Percentiles rank a stretch among this genome's conserved stretches.
phyloP scores from a whole-genome alignment of 2,329 filamentous ascomycete species.

The Decorospora gaudefroyi region DNA sequence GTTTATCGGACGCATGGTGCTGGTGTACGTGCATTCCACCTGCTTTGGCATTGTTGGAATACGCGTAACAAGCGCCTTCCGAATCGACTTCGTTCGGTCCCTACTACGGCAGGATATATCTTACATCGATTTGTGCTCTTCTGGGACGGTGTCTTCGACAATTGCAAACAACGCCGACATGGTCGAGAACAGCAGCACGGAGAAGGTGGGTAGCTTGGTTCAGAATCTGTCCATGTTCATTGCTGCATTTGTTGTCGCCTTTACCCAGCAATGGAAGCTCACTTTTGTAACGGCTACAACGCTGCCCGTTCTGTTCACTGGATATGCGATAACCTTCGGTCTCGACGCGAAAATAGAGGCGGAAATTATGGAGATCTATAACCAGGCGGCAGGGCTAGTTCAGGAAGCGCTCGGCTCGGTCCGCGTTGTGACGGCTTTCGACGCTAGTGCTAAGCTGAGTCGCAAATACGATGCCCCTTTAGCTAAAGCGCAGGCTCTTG shows the following conservation, averaged over 20 bases:
- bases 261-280: background rate
- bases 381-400: background rate
- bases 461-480: background rate
- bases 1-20: no score
- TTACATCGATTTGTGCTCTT: background rate
- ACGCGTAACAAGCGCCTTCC: no score
- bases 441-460: background rate
- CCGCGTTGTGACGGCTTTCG: background rate
- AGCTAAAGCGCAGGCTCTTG: constrained; percentile 1
- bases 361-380: background rate
- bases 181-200: background rate
- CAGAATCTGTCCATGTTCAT: background rate
- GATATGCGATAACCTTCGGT: background rate
- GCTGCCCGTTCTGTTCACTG: background rate
- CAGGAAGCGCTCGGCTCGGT: constrained; percentile 1
- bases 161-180: constrained; percentile 1
- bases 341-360: background rate
- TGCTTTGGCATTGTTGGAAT: no score
- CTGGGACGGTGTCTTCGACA: background rate
- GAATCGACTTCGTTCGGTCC: background rate
- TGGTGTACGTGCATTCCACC: no score
- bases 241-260: constrained; percentile 1
- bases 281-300: background rate
- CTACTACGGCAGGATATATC: background rate
- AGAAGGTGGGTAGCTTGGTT: background rate